phyloP scores from a whole-genome alignment of 306 rosid species.

The Lablab purpureus region DNA sequence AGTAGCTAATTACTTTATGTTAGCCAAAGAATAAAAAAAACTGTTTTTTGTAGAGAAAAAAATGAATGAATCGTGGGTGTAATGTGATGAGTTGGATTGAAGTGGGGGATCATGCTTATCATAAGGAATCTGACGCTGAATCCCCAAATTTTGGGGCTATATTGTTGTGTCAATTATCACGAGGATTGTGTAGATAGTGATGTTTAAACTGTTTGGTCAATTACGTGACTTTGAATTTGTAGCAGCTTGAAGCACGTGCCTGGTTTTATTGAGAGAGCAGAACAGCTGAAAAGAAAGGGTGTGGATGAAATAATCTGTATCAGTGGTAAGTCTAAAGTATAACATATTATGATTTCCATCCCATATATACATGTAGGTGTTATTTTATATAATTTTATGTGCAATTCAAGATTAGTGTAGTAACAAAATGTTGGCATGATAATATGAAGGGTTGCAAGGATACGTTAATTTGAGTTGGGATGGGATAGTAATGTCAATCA shows the following conservation, averaged over 20 bases:
- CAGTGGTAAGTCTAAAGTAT: slow-evolving; percentile 57
- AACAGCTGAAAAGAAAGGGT: slow-evolving; percentile 79
- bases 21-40: no score
- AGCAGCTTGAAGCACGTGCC: slow-evolving; percentile 87
- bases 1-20: no score
- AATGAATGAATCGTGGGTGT: not conserved
- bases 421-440: not conserved
- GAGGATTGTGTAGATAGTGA: not conserved
- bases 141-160: not conserved
- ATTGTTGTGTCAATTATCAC: not conserved
- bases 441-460: not conserved
- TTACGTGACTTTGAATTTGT: not conserved
- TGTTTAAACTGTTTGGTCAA: not conserved
- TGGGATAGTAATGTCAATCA: not conserved
- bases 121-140: not conserved
- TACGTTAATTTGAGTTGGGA: slow-evolving; percentile 10
- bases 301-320: slow-evolving; percentile 70
- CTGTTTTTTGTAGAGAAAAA: not conserved
- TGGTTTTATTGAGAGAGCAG: slow-evolving; percentile 79
- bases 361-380: no score
- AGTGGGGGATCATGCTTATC: not conserved
- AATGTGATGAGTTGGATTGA: not conserved
- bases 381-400: not conserved
- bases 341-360: not conserved
- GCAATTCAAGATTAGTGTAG: not conserved